A percentile compares a stretch with the other conserved stretches of the same genome.
Conservation (phyloP, 768 basidiomycete species). For the Kwoniella dendrophila region DNA sequence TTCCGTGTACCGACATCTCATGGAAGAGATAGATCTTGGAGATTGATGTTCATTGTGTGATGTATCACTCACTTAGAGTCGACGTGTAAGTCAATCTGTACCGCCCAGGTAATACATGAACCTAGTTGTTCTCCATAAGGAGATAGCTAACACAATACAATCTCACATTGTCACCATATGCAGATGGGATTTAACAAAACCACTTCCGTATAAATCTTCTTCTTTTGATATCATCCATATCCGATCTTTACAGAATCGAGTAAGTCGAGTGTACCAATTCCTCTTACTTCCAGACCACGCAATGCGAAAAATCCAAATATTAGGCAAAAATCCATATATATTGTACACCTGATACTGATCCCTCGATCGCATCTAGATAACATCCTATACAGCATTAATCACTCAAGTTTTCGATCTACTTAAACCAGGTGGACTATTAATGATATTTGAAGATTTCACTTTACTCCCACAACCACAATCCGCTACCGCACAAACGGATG, state of each 20-base stretch:
- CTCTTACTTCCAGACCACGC: too few relatives aligned
- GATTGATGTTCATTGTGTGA: too few relatives aligned
- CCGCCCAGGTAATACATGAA: too few relatives aligned
- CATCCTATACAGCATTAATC: neutral
- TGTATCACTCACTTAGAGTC: too few relatives aligned
- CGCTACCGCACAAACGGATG: too few relatives aligned
- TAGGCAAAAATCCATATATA: too few relatives aligned
- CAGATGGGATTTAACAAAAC: slow-evolving; percentile 31
- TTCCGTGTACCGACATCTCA: too few relatives aligned
- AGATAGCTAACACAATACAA: neutral
- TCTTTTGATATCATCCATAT: slow-evolving; percentile 41
- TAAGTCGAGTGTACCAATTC: too few relatives aligned
- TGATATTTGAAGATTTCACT: slow-evolving; percentile 30
- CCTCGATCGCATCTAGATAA: neutral
- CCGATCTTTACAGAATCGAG: slow-evolving; percentile 30
- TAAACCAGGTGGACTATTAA: slow-evolving; percentile 24
- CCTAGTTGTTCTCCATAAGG: neutral
- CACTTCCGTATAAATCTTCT: slow-evolving; percentile 21
- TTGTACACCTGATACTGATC: neutral
- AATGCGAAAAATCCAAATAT: too few relatives aligned
- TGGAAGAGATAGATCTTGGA: too few relatives aligned
- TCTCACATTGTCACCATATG: neutral
- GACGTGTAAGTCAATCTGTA: too few relatives aligned
- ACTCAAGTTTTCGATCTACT: slow-evolving; percentile 11
- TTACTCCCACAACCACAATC: neutral